Conservation (phyloP, 2,329 filamentous ascomycete species). For the Aspergillus amoenus region DNA sequence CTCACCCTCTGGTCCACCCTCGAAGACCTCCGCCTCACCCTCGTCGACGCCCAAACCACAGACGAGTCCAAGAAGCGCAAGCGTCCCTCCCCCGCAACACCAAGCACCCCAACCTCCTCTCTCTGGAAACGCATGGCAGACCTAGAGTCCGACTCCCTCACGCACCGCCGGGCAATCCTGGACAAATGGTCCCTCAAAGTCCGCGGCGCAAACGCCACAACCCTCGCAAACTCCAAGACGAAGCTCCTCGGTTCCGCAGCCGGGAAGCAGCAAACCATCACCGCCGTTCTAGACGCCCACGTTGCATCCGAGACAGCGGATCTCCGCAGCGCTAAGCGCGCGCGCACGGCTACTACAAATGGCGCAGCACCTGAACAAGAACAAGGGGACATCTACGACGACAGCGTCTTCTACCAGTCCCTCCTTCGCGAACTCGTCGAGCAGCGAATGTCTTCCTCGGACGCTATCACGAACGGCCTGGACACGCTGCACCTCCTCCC, state of each 20-base stretch:
- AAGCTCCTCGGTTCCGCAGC: constrained; percentile 59
- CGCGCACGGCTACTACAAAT: constrained; percentile 17
- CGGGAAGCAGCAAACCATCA: constrained; percentile 50
- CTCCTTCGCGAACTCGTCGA: constrained; percentile 91
- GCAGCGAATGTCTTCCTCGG: constrained; percentile 70
- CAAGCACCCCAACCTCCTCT: constrained; percentile 56
- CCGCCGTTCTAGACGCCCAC: constrained; percentile 45
- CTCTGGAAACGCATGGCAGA: constrained; percentile 72
- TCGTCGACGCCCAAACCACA: constrained; percentile 38
- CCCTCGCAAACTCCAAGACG: constrained; percentile 57
- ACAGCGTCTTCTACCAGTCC: constrained; percentile 91
- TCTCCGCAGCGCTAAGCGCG: constrained; percentile 30
- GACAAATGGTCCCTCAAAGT: constrained; percentile 91
- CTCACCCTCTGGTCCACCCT: constrained; percentile 78
- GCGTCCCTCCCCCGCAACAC: constrained; percentile 49
- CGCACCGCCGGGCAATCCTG: constrained; percentile 68
- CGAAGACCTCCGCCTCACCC: constrained; percentile 42
- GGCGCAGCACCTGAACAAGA: constrained; percentile 45
- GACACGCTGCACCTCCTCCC: constrained; percentile 38
- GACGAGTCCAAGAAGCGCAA: constrained; percentile 47
- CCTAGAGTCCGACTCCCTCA: constrained; percentile 60
- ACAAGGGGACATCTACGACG: constrained; percentile 88
- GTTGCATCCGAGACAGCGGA: constrained; percentile 41
- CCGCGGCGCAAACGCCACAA: constrained; percentile 51
- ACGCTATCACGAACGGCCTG: constrained; percentile 47